Evolutionary conservation across 2,329 filamentous ascomycete species (phyloP), one percentile per base, ranked within the genome.

Genomic region (Xylariaceae sp.): DNA sequence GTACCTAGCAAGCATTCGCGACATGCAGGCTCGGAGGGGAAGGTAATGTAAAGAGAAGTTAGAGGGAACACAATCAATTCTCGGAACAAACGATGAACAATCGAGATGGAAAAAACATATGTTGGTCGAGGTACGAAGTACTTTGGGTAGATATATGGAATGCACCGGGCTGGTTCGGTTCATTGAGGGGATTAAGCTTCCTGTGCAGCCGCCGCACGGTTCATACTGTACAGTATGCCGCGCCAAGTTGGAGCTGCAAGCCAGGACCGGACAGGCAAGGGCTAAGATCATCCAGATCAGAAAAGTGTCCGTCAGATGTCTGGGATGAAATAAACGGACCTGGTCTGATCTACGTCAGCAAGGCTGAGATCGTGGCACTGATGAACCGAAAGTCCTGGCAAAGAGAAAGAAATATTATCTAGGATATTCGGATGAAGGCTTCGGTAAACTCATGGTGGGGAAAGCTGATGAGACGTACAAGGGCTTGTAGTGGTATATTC

Each of bases 151-250:
- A 59, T 58, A 47, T 55, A 59, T 32, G 37, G 39, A 49, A 33
- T 39, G 32, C 21, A 36, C 48, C 47, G 48, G 47, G 43, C 42
- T 52, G 24, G 47, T 24, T 27, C 40, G 46, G 40, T 45, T 27
- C 24, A 9, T 53, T 26, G 49, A 60, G 63, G 61, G 59, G 52
- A 58, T 49, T 43, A 53, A 55, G 54, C 50, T 61, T 64, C 60
- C 63, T 63, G 61, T 64, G 60, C 63, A 63, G 56, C 57, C 54
- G 48, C 56, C 46, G 57, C 58, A 64, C 59, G 58, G 61, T n/a
- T n/a, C n/a, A n/a, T n/a, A n/a, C n/a, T n/a, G n/a, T n/a, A n/a
- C n/a, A n/a, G n/a, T n/a, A n/a, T n/a, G n/a, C n/a, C n/a, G n/a
- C n/a, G n/a, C n/a, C n/a, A 46, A 59, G 57, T 60, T 59, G 57